A percentile compares a stretch with the other conserved stretches of the same genome.
These are phyloP conservation scores for Colletotrichum chrysophilum DNA, from an alignment of 2,329 filamentous ascomycete species.

Conservation along the genomic window DNA sequence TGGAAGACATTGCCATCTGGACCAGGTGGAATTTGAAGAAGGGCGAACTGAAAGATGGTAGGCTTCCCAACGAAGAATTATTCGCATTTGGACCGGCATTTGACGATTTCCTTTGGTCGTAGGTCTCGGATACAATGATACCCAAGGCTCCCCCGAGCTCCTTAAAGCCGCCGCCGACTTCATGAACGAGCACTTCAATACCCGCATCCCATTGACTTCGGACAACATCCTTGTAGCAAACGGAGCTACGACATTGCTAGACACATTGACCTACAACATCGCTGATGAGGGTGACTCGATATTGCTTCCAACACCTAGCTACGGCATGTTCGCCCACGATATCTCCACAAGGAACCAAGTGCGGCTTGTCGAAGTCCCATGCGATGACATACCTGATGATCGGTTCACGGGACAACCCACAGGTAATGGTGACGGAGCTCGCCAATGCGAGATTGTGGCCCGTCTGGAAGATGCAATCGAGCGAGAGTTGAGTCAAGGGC, in stretches of 20 bases:
- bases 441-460: not conserved
- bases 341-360: not conserved
- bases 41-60: not conserved
- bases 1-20: not conserved
- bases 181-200: conserved; percentile 5
- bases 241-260: not conserved
- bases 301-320: not conserved
- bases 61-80: not conserved
- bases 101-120: not conserved
- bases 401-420: not conserved
- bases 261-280: not conserved
- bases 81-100: not conserved
- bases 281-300: not conserved
- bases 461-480: not conserved
- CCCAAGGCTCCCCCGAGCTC: not conserved
- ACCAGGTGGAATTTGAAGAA: conserved; percentile 4
- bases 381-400: conserved; percentile 11
- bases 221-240: conserved; percentile 3
- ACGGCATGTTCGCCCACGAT: not conserved
- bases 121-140: not conserved
- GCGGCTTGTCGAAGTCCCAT: not conserved
- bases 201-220: not conserved
- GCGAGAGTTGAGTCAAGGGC: not conserved
- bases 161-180: not conserved
- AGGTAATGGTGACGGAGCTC: not conserved